Percentiles rank a stretch among this genome's conserved stretches.
Evolutionary conservation across 2,329 filamentous ascomycete genomes (phyloP).

Genomic region (Fusarium xylarioides): DNA sequence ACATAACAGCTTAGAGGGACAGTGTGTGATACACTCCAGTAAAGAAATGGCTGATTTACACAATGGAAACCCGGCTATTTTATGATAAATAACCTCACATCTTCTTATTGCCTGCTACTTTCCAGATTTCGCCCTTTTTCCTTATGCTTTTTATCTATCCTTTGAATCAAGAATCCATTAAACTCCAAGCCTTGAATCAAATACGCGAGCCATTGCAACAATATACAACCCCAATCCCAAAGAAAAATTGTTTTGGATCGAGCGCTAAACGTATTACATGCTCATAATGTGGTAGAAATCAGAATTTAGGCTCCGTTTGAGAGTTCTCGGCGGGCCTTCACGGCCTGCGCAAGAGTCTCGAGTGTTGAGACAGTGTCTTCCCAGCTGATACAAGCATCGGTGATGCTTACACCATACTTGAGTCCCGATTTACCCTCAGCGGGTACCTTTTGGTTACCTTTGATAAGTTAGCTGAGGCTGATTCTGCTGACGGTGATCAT

Average conservation of each 20-base stretch:
- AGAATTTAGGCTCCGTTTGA: constrained; percentile 34
- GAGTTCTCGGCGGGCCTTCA: constrained; percentile 65
- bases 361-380: constrained; percentile 85
- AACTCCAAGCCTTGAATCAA: constrained; percentile 40
- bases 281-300: background rate
- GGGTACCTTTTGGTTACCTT: constrained; percentile 88
- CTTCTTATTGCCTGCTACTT: background rate
- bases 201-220: constrained; percentile 24
- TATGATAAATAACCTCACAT: background rate
- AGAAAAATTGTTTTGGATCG: constrained; percentile 1
- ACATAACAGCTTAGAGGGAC: background rate
- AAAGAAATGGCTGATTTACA: constrained; percentile 5
- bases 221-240: constrained; percentile 11
- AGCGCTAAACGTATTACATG: background rate
- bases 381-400: constrained; percentile 96
- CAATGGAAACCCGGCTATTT: background rate
- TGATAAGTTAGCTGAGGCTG: constrained; percentile 39
- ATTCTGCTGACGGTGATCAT: background rate
- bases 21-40: constrained; percentile 28
- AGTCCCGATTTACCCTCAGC: constrained; percentile 84
- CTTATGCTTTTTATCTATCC: constrained; percentile 38
- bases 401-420: constrained; percentile 95
- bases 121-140: background rate
- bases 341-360: constrained; percentile 79
- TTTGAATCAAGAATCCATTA: constrained; percentile 33